Evolutionary conservation across 2,329 filamentous ascomycete species (phyloP), one percentile per base, ranked within the genome.

Genomic region (Nannizziopsis arthrosporioides): DNA sequence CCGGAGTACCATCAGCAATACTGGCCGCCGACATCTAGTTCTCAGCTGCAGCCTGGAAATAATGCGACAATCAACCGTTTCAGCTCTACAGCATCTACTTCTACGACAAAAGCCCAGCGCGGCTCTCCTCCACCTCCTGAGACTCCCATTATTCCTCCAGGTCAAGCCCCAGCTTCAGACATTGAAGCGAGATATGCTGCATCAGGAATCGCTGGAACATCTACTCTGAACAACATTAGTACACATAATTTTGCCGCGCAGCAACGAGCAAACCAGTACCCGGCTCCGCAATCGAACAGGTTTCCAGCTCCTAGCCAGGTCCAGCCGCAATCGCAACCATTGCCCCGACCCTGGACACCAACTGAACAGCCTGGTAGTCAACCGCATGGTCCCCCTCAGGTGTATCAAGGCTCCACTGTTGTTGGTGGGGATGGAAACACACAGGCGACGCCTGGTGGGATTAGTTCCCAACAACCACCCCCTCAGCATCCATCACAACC

Each of bases 81-180:
- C 53, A 78, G 75, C 58, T 95, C 90, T 2, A 94, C 86, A 6
- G 88, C 90, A 11, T 96, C 92, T 0, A 94, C 82, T 10, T 94
- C 89, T 1, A 98, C 92, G 0, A 95, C 90, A 1, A 81, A 85
- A 55, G 92, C 92, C 15, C 89, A 85, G 60, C 78, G 92, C 57
- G 92, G 92, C 38, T 96, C 90, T 22, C 92, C 92, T 4, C 90
- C 92, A 3, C 92, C 92, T 1, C 92, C 92, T 7, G 90, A 96
- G 64, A 96, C 92, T 0, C 87, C 92, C 30, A 76, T 90, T 52
- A 76, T 84, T 27, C 84, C 83, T 36, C 85, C 84, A 1, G 80
- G 78, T 14, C 73, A 73, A 46, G 73, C 80, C n/a, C 79, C 82
- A 1, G 80, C 80, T 47, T 86, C 84, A 36, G 86, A 85, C 48